phyloP scores from a whole-genome alignment of 2,329 filamentous ascomycete species.

The Eutypa lata region DNA sequence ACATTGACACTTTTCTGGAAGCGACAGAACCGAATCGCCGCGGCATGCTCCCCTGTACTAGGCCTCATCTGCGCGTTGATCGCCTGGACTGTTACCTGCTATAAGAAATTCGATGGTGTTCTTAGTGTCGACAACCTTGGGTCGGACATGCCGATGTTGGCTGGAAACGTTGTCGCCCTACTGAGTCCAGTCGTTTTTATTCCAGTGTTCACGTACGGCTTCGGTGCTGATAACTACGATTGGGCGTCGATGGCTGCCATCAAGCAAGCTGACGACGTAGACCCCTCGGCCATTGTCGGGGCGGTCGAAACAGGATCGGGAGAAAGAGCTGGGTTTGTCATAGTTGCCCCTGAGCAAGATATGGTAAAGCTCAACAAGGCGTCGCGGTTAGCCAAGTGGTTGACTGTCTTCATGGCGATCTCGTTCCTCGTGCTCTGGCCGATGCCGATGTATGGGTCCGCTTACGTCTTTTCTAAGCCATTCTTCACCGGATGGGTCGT shows the following conservation, averaged over 20 bases:
- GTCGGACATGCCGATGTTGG: conserved; percentile 80
- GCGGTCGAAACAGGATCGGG: conserved; percentile 43
- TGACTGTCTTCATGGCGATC: conserved; percentile 61
- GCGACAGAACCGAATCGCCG: conserved; percentile 46
- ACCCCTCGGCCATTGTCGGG: neutral
- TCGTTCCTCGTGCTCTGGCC: conserved; percentile 35
- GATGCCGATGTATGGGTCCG: conserved; percentile 26
- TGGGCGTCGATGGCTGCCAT: conserved; percentile 24
- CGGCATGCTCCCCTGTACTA: conserved; percentile 60
- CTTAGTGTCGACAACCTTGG: conserved; percentile 72
- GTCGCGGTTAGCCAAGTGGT: conserved; percentile 7
- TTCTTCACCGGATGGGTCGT: conserved; percentile 81
- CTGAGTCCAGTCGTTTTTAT: conserved; percentile 16
- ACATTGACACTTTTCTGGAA: conserved; percentile 76
- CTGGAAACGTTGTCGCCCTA: conserved; percentile 56
- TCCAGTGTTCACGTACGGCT: conserved; percentile 7
- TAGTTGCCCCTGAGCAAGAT: conserved; percentile 7
- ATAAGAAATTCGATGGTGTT: conserved; percentile 59
- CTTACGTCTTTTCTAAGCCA: conserved; percentile 29
- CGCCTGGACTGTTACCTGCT: conserved; percentile 73
- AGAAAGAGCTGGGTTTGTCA: neutral
- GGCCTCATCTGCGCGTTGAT: conserved; percentile 65
- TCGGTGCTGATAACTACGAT: conserved; percentile 11
- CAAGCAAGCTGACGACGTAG: conserved; percentile 9
- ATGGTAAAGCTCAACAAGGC: conserved; percentile 8